A percentile compares a stretch with the other conserved stretches of the same genome.
These are phyloP conservation scores for Cephalotrichum gorgonifer DNA, from an alignment of 2,329 filamentous ascomycete genomes.

Conservation along the genomic window DNA sequence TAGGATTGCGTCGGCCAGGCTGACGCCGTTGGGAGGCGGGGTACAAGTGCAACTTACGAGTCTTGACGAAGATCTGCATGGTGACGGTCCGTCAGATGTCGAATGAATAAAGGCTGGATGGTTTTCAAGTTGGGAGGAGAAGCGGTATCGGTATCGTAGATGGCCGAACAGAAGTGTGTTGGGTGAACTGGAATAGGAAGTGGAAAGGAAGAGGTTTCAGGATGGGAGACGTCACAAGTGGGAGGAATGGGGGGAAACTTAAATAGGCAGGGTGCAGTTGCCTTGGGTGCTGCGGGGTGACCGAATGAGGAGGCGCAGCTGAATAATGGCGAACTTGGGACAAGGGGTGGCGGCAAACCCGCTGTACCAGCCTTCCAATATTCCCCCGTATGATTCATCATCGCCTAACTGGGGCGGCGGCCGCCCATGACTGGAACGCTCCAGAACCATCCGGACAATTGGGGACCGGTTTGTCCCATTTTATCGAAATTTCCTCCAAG, in stretches of 20 bases:
- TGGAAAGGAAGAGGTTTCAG: conserved; percentile 19
- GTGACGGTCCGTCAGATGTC: conserved; percentile 24
- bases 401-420: conserved; percentile 3
- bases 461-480: no score
- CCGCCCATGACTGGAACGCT: no score
- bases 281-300: conserved; percentile 3
- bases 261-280: conserved; percentile 12
- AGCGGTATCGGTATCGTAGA: conserved; percentile 9
- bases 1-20: not conserved
- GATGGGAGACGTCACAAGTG: conserved; percentile 13
- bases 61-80: conserved; percentile 99
- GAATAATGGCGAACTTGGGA: conserved; percentile 1
- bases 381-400: conserved; percentile 2
- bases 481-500: no score
- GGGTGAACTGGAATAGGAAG: conserved; percentile 7
- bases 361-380: not conserved
- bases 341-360: not conserved
- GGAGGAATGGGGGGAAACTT: conserved; percentile 8
- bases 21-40: no score
- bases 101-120: conserved; percentile 4
- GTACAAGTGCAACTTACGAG: conserved; percentile 49
- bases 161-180: not conserved
- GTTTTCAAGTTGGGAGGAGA: conserved; percentile 4
- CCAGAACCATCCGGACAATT: conserved; percentile 24
- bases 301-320: conserved; percentile 3